Evolutionary conservation across 331 rosid species (phyloP), one percentile per base, ranked within the genome.

Genomic region (Malus hybrid): DNA sequence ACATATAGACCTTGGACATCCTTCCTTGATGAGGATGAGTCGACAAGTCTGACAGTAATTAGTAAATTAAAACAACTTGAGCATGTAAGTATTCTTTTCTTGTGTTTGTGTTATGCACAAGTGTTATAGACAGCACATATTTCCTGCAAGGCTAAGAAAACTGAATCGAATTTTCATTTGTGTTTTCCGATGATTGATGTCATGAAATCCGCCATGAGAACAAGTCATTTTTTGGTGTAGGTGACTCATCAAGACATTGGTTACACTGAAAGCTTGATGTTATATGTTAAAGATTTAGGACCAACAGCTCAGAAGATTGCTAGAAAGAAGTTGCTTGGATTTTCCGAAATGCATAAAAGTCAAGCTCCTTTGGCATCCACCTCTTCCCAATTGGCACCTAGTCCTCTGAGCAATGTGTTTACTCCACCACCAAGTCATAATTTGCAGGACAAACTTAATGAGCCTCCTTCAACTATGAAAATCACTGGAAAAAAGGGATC

Each of bases 261-360:
- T 4, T 88, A 88, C 79, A 82, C 36, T 68, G 89, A 91, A 62
- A 91, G 93, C 83, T 82, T 91, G 81, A 85, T 79, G 88, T 9
- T 76, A 66, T 91, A 84, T 74, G 85, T 64, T 50, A 86, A 82
- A 74, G 92, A 78, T 81, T 81, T 91, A 78, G 90, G 93, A 81
- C 84, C 83, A 29, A 67, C n/a, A 61, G 93, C 86, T 33, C 86
- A 85, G 84, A 78, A 70, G 53, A 75, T 87, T 61, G 90, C 84
- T 7, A 81, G 70, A 79, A 82, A 65, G 83, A 91, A 87, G 74
- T 57, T 87, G 71, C 84, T 75, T 61, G 89, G 80, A 62, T 78
- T 50, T 57, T 57, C 19, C 58, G 68, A 70, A 11, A 11, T 16
- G 55, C 76, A 62, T 67, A 16, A 72, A 19, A 74, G 78, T 75